Percentiles rank a stretch among this genome's conserved stretches.
These are phyloP conservation scores for Graphilbum sp. DNA, from an alignment of 2,329 filamentous ascomycete genomes.

Conservation along the genomic window DNA sequence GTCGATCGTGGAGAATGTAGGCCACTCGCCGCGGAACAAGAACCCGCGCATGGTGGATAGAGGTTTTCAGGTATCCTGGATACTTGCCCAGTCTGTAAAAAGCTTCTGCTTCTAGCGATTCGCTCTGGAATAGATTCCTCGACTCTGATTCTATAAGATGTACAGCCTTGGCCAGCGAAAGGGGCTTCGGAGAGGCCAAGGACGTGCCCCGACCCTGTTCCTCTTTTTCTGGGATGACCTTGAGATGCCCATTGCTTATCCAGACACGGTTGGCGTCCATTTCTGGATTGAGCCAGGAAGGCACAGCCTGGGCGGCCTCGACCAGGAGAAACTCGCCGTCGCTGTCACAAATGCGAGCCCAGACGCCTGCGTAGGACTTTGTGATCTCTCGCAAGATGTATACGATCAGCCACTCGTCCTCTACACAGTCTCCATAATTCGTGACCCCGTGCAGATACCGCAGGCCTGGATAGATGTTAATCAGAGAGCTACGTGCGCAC, in stretches of 20 bases:
- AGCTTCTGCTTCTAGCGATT: slow-evolving; percentile 68
- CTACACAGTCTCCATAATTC: slow-evolving; percentile 84
- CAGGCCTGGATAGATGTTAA: slow-evolving; percentile 21
- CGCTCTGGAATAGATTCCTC: slow-evolving; percentile 49
- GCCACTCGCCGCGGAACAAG: slow-evolving; percentile 71
- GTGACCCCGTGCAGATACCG: slow-evolving; percentile 59
- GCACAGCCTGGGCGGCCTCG: slow-evolving; percentile 77
- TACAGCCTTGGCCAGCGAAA: slow-evolving; percentile 51
- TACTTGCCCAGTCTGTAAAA: slow-evolving; percentile 82
- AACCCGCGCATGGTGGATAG: slow-evolving; percentile 58
- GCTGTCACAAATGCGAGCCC: slow-evolving; percentile 69
- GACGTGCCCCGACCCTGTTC: background rate
- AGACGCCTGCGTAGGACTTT: slow-evolving; percentile 53
- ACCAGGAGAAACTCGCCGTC: slow-evolving; percentile 94
- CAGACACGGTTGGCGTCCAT: slow-evolving; percentile 78
- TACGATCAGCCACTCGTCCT: slow-evolving; percentile 95
- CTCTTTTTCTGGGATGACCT: slow-evolving; percentile 2
- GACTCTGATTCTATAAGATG: slow-evolving; percentile 39
- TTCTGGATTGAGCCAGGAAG: slow-evolving; percentile 83
- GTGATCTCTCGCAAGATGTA: slow-evolving; percentile 74
- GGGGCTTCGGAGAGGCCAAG: slow-evolving; percentile 11
- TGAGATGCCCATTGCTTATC: slow-evolving; percentile 50
- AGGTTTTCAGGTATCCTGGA: slow-evolving; percentile 55
- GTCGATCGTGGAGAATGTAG: slow-evolving; percentile 57
- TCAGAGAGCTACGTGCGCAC: too few relatives aligned